Base-by-base conservation (phyloP, 148 eudicot genomes). In the Chenopodium suecicum region DNA sequence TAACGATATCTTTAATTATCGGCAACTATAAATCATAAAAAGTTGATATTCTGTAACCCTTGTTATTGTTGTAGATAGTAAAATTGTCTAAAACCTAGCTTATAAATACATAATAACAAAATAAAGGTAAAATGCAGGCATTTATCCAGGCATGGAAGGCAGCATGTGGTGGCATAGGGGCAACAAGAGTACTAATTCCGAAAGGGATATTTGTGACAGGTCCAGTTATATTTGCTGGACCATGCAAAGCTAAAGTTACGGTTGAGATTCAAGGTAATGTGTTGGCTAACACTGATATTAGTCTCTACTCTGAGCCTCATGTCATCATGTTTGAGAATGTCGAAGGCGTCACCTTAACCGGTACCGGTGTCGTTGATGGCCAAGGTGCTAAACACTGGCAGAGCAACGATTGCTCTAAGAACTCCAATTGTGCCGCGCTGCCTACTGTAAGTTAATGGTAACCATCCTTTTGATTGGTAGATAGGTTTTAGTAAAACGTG, bases 241-340 rank as follows among this genome's bases (percentile, higher is more conserved):
- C 98, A 0, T 94, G 98, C 85, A 82, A 76, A 23, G 77, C 84
- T 17, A 34, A 48, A 3, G 88, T 89, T 1, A 80, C 91, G 2
- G 73, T 94, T 11, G 92, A 94, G 62, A 68, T 94, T n/a, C 89
- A 85, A 74, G 98, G 89, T 34, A 82, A 66, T 14, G 69, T 87
- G 19, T 22, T 87, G 50, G 85, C 87, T 34, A 77, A 79, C 83
- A 81, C 87, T 22, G 89, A 84, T 74, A 48, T 68, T 5, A 84
- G 69, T 29, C 68, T 79, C 11, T 87, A 84, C 4, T 1, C 83
- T 20, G 77, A 81, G 12, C 85, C 87, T 0, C 77, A 84, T 16
- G 80, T 84, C 78, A 34, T 87, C 62, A 4, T 80, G 31, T 79
- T 87, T 58, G 87, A 87, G 19, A 77, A 84, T 56, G 84, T 84